Evolutionary conservation across 2,329 filamentous ascomycete genomes (phyloP).

Genomic region (Cladosporium sp.): DNA sequence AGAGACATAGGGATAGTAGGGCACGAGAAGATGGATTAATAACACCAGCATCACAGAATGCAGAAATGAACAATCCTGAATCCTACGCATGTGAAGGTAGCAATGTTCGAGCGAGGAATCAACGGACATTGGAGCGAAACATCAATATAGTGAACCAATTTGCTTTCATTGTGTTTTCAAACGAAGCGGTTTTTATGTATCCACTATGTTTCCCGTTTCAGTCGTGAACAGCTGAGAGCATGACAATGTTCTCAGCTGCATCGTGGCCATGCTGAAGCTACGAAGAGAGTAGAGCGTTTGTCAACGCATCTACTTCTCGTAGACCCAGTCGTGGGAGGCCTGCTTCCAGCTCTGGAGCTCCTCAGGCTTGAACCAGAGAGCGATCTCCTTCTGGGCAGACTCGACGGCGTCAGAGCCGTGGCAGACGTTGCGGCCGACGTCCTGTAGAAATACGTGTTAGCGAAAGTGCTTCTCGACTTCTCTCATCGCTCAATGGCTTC

Average conservation of each 20-base stretch:
- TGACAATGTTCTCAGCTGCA: not conserved
- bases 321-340: constrained; percentile 87
- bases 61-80: no score
- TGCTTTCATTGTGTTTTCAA: not conserved
- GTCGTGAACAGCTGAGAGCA: not conserved
- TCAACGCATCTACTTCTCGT: constrained; percentile 67
- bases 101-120: no score
- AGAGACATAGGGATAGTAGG: not conserved
- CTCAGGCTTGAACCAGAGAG: constrained; percentile 90
- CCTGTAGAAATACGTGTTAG: constrained; percentile 36
- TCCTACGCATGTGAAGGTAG: no score
- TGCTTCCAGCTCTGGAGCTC: constrained; percentile 84
- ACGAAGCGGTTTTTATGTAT: not conserved
- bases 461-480: not conserved
- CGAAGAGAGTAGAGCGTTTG: not conserved
- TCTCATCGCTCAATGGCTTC: not conserved
- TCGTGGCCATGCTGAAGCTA: not conserved
- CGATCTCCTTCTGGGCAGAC: constrained; percentile 99
- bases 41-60: no score
- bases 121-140: no score
- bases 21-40: not conserved
- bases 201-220: constrained; percentile 7
- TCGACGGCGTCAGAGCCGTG: constrained; percentile 98
- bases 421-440: constrained; percentile 97
- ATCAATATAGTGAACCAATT: not conserved